Conservation (phyloP, 306 rosid species). For the Purshia tridentata region DNA sequence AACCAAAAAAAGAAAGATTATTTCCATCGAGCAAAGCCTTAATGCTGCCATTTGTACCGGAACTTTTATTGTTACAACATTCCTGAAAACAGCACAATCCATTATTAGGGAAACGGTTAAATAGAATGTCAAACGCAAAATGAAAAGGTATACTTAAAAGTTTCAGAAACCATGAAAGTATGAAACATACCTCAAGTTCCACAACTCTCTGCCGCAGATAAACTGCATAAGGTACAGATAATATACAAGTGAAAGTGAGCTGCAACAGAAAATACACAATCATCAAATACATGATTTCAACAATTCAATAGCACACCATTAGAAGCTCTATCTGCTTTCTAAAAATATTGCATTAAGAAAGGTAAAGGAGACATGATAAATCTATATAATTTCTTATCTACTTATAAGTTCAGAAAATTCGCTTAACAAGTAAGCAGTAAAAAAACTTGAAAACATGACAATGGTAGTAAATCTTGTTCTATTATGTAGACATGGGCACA, state of each 20-base stretch:
- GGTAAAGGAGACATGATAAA: background rate
- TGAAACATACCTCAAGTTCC: slow-evolving; percentile 55
- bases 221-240: slow-evolving; percentile 50
- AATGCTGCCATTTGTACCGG: slow-evolving; percentile 24
- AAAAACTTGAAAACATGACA: background rate
- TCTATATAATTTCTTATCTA: background rate
- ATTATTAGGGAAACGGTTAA: background rate
- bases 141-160: background rate
- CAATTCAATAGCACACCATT: background rate
- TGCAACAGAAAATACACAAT: slow-evolving; percentile 35
- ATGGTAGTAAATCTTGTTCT: background rate
- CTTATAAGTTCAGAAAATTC: background rate
- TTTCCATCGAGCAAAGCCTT: slow-evolving; percentile 24
- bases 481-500: background rate
- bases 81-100: slow-evolving; percentile 45
- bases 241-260: slow-evolving; percentile 56
- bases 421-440: background rate
- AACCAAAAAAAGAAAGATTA: slow-evolving; percentile 23
- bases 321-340: background rate
- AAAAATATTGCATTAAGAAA: background rate
- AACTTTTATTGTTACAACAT: slow-evolving; percentile 32
- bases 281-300: background rate
- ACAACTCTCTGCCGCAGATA: slow-evolving; percentile 52
- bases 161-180: background rate
- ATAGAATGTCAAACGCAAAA: slow-evolving; percentile 6